Evolutionary conservation across 495 filamentous ascomycete species (phyloP), one percentile per base, ranked within the genome.

Genomic region (Filosporella fistucella): DNA sequence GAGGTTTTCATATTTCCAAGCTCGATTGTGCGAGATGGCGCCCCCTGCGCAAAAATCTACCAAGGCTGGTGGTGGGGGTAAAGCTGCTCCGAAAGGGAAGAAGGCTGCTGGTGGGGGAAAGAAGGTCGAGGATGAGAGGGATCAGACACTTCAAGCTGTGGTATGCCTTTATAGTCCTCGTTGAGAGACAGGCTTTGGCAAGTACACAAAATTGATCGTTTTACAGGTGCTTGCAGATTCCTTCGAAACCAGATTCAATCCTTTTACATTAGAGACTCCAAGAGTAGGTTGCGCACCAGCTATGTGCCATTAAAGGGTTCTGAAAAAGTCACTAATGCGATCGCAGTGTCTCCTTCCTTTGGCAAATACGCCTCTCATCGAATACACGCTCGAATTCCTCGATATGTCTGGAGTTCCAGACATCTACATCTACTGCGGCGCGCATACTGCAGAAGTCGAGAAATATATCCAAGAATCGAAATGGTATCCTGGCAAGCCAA

Each of bases 321-420:
- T n/a, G n/a, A 13, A 32, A 41, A 17, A 13, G 28, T 14, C 22
- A 33, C 42, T 57, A 22, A 49, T 28, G 10, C 34, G 32, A 32
- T 23, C 30, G 23, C 54, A 94, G 90, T 97, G 94, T 74, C 84
- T 99, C 23, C 73, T 99, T 24, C 91, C 91, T 22, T 74, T 99
- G 47, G 94, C 87, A 39, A 97, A 97, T 58, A 87, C 82, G 2
- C 94, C 94, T 16, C 71, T 97, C 45, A 95, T 99, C 67, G 91
- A 97, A 68, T 96, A 99, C 63, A 96, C 91, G 3, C 80, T 96
- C 52, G 93, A 99, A 63, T 96, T 93, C 63, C 84, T 99, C 0
- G 91, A 91, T 40, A 88, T 88, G 76, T 86, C 91, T 28, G 91
- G 91, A 25, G 88, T 96, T 1, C 78, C 91, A 51, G 90, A 96